phyloP scores from a whole-genome alignment of 2,329 filamentous ascomycete species.

The Fusarium sp. region DNA sequence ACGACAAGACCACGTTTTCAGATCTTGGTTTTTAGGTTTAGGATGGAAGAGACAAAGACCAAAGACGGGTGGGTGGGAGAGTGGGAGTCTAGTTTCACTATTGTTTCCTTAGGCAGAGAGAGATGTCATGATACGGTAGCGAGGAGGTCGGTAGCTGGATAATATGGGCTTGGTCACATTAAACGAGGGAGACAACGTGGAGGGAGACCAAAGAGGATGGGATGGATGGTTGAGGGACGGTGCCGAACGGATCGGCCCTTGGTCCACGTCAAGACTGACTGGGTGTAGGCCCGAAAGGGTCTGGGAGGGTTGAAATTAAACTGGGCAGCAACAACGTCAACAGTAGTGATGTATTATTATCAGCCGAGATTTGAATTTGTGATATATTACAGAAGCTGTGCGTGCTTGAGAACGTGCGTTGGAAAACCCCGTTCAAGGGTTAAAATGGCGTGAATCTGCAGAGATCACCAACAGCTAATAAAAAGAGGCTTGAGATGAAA shows the following conservation, averaged over 20 bases:
- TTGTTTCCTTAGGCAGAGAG: conserved; percentile 26
- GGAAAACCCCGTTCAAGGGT: neutral
- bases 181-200: conserved; percentile 14
- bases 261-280: conserved; percentile 43
- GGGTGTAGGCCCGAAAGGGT: conserved; percentile 28
- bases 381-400: conserved; percentile 21
- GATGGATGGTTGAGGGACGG: conserved; percentile 10
- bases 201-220: conserved; percentile 11
- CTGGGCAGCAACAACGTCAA: conserved; percentile 31
- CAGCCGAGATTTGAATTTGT: conserved; percentile 22
- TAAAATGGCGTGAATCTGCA: conserved; percentile 16
- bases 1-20: conserved; percentile 35
- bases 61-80: neutral
- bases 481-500: conserved; percentile 19
- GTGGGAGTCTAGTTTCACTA: conserved; percentile 9
- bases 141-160: neutral
- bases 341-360: neutral
- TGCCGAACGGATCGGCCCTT: conserved; percentile 47
- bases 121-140: conserved; percentile 7
- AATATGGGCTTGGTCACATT: conserved; percentile 13
- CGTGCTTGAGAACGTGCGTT: neutral
- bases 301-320: conserved; percentile 30
- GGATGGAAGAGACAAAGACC: neutral
- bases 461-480: neutral
- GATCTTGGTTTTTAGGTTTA: conserved; percentile 16